Conservation (phyloP, 2,329 filamentous ascomycete genomes). For the Fusarium sp. region DNA sequence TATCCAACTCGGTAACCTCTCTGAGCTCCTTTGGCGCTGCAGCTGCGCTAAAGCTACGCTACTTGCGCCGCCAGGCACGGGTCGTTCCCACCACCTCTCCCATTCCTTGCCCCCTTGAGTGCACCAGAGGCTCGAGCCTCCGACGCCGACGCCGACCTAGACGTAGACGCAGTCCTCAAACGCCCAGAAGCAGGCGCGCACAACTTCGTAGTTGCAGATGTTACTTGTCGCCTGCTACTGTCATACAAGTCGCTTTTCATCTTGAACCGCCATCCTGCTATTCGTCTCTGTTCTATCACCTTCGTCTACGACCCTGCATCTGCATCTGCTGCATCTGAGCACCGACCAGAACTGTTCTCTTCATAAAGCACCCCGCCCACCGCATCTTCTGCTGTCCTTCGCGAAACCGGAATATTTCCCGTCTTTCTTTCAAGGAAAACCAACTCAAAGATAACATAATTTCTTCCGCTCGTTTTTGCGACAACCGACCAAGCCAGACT, state of each 20-base stretch:
- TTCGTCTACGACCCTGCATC: conserved; percentile 40
- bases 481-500: conserved; percentile 26
- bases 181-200: conserved; percentile 49
- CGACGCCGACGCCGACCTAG: conserved; percentile 41
- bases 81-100: conserved; percentile 49
- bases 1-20: conserved; percentile 30
- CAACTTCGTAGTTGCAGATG: conserved; percentile 47
- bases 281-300: conserved; percentile 37
- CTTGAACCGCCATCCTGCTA: conserved; percentile 41
- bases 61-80: conserved; percentile 50
- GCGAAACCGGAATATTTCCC: conserved; percentile 35
- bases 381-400: conserved; percentile 42
- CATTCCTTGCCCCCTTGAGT: conserved; percentile 43
- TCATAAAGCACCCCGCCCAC: conserved; percentile 49
- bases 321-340: conserved; percentile 42
- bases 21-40: conserved; percentile 45
- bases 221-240: conserved; percentile 48
- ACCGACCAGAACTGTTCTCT: conserved; percentile 46
- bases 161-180: conserved; percentile 44
- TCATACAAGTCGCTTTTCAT: conserved; percentile 49
- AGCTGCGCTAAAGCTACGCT: conserved; percentile 48
- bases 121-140: conserved; percentile 45
- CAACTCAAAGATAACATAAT: conserved; percentile 23
- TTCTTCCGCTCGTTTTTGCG: conserved; percentile 22
- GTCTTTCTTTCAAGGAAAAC: conserved; percentile 15